These are phyloP conservation scores for Lathyrus tuberosus DNA, from an alignment of 306 rosid species.

Conservation along the genomic window DNA sequence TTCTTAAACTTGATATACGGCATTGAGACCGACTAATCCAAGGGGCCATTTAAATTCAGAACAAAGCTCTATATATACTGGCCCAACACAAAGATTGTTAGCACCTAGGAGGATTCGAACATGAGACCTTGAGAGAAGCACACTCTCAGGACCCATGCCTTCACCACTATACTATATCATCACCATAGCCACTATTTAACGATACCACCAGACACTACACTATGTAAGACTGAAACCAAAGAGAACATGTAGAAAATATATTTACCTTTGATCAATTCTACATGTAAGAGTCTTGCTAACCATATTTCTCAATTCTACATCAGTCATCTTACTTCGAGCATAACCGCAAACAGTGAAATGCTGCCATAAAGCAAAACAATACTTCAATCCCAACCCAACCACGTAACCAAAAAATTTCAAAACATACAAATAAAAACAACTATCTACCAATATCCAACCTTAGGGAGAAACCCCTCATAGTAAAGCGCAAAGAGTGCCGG, in stretches of 20 bases:
- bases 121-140: too few species aligned
- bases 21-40: too few species aligned
- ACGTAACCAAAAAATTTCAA: slow-evolving; percentile 29
- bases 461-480: slow-evolving; percentile 86
- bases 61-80: too few species aligned
- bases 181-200: background rate
- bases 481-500: slow-evolving; percentile 93
- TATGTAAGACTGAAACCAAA: slow-evolving; percentile 23
- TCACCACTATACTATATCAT: background rate
- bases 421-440: background rate
- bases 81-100: too few species aligned
- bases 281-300: slow-evolving; percentile 95
- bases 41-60: too few species aligned
- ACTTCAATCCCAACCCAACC: slow-evolving; percentile 13
- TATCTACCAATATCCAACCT: slow-evolving; percentile 48
- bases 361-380: slow-evolving; percentile 46
- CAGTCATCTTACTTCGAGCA: slow-evolving; percentile 94
- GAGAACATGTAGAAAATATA: background rate
- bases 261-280: slow-evolving; percentile 84
- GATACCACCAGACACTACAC: background rate
- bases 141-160: too few species aligned
- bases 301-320: slow-evolving; percentile 79
- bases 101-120: too few species aligned
- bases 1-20: too few species aligned
- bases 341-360: slow-evolving; percentile 81